Evolutionary conservation across 2,329 filamentous ascomycete genomes (phyloP), one percentile per base, ranked within the genome.

Genomic region (Xylaria sp.): DNA sequence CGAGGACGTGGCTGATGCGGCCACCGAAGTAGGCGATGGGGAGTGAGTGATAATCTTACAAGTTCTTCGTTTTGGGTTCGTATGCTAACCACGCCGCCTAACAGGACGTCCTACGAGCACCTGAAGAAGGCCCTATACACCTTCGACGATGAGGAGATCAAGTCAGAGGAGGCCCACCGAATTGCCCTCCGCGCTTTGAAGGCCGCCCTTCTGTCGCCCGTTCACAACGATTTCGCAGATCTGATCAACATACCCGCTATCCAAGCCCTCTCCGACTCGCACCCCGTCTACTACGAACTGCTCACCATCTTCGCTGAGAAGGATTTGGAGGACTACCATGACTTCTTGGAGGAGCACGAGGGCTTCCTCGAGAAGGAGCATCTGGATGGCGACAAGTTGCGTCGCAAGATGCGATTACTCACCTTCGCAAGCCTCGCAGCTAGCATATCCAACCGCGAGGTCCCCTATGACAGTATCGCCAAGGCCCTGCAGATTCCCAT

Each of bases 251-350:
- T 95, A 65, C 82, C 90, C 69, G 88, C 88, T 62, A 85, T 99
- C 60, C 92, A 97, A 76, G 89, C 90, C 16, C 87, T 99, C 45
- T 86, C 87, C 71, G 88, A 93, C 69, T 90, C 90, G 47, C 90
- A 97, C 70, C 84, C 90, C 56, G 81, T 89, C 61, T 91, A 93
- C 76, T 92, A 90, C 66, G 91, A 97, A 76, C 85, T 99, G 37
- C 89, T 99, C 52, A 92, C 97, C 69, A 91, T 97, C 69, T 97
- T 97, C 76, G 90, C 91, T 64, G 89, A 94, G 69, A 92, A 97
- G 74, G 89, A 92, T 65, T 86, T 97, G 50, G 92, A 97, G 71
- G 91, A 96, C 75, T 96, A 94, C 79, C 90, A 91, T 73, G 92
- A 96, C 76, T 97, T 97, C 80, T 86, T 91, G 72, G 89, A 95